Evolutionary conservation across 306 rosid genomes (phyloP), one percentile per base, ranked within the genome.

Genomic region (Crotalaria pallida): DNA sequence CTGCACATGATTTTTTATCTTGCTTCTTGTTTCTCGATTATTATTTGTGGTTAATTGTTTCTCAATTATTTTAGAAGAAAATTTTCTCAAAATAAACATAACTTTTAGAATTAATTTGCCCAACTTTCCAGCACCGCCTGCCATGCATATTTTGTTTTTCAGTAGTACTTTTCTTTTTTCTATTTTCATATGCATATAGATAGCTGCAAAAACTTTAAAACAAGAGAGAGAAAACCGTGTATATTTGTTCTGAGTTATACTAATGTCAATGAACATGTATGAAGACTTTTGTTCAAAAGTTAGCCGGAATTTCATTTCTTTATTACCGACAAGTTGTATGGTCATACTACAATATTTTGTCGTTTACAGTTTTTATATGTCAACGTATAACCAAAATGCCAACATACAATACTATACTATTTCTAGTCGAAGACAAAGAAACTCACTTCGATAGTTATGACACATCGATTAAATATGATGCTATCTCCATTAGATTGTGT

Each of bases 261-360:
- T 50, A 65, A 23, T 53, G 71, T 62, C 72, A 43, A 64, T 60
- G 81, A 79, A 82, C 83, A 63, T 75, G 84, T 70, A 53, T 61
- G 77, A 67, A 13, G 48, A 56, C 73, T 56, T 55, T 65, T 56
- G 40, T 27, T n/a, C 60, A 68, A 3, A n/a, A n/a, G n/a, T n/a
- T 21, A 26, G 12, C 49, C 65, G 6, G 27, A 58, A 43, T 36
- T 67, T 72, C 24, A 4, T 67, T 34, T 17, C 66, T 72, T 43
- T 53, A 67, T 81, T 15, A 58, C 77, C 71, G 77, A 82, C 80
- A 73, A 68, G 16, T 66, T 67, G 80, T 50, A 78, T 74, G 51
- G 77, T 67, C 83, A 74, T 67, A 62, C 74, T 62, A 57, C 43
- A 63, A 68, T 36, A n/a, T 38, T 19, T 58, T 58, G 40, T 55